Evolutionary conservation across 2,329 filamentous ascomycete species (phyloP).

Genomic region (Whalleya microplaca): DNA sequence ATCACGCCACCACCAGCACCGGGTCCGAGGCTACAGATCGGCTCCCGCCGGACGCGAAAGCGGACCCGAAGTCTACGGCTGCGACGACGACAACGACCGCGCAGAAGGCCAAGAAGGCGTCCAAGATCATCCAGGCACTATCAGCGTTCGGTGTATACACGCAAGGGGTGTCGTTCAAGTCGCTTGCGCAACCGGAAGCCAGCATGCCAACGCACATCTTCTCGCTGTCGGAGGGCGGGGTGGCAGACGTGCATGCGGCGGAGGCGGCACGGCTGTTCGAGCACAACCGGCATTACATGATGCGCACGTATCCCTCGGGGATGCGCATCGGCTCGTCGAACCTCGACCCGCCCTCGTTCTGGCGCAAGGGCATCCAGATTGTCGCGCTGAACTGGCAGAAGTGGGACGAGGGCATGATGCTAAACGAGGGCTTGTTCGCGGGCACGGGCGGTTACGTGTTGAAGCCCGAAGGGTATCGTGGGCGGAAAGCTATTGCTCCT

Average conservation of each 20-base stretch:
- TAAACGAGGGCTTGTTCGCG: slow-evolving; percentile 90
- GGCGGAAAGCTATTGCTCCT: slow-evolving; percentile 32
- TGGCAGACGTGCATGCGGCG: slow-evolving; percentile 64
- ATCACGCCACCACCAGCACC: slow-evolving; percentile 32
- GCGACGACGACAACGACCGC: slow-evolving; percentile 50
- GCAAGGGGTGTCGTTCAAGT: slow-evolving; percentile 79
- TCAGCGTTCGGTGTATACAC: slow-evolving; percentile 82
- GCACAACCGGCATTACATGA: slow-evolving; percentile 81
- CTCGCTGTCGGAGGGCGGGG: slow-evolving; percentile 64
- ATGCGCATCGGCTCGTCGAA: slow-evolving; percentile 84
- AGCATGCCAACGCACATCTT: slow-evolving; percentile 71
- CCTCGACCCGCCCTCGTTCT: slow-evolving; percentile 81
- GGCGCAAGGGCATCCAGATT: slow-evolving; percentile 87
- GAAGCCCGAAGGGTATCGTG: slow-evolving; percentile 69
- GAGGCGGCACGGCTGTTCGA: slow-evolving; percentile 64
- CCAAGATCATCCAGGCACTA: slow-evolving; percentile 73
- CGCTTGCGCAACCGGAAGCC: slow-evolving; percentile 72
- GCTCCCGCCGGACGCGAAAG: slow-evolving; percentile 38
- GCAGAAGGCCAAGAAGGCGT: slow-evolving; percentile 49
- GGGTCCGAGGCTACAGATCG: slow-evolving; percentile 29
- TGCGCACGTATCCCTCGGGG: slow-evolving; percentile 87
- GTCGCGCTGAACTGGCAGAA: slow-evolving; percentile 95
- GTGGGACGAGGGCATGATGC: slow-evolving; percentile 91
- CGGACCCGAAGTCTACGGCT: slow-evolving; percentile 40
- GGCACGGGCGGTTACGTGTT: slow-evolving; percentile 83